These are phyloP conservation scores for Aureobasidium zeae DNA, from an alignment of 2,329 filamentous ascomycete genomes.

Conservation along the genomic window DNA sequence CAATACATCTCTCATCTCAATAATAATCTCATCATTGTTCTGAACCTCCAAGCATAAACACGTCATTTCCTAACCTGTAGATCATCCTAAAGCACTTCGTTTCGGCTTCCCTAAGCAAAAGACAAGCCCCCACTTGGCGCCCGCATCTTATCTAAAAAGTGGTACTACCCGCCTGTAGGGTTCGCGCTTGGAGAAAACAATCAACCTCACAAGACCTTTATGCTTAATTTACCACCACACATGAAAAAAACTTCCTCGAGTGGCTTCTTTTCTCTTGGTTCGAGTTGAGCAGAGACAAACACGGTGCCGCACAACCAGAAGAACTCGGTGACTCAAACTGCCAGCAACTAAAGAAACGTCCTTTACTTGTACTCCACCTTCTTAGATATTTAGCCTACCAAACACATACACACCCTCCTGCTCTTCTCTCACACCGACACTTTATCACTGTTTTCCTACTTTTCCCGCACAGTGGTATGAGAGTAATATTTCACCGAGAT, in stretches of 20 bases:
- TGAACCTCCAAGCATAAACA: slow-evolving; percentile 10
- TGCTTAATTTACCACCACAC: slow-evolving; percentile 16
- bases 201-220: slow-evolving; percentile 3
- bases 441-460: background rate
- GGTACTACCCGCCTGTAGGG: slow-evolving; percentile 13
- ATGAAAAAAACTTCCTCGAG: slow-evolving; percentile 6
- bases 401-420: slow-evolving; percentile 3
- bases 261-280: background rate
- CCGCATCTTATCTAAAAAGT: slow-evolving; percentile 4
- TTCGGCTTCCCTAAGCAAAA: slow-evolving; percentile 5
- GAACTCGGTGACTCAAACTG: slow-evolving; percentile 2
- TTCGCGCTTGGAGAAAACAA: slow-evolving; percentile 1
- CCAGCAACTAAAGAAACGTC: slow-evolving; percentile 6
- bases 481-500: too few relatives aligned
- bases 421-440: slow-evolving; percentile 6
- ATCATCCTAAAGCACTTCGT: slow-evolving; percentile 4
- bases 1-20: background rate
- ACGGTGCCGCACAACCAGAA: background rate
- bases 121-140: slow-evolving; percentile 12
- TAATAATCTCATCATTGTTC: background rate
- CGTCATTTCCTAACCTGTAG: slow-evolving; percentile 14
- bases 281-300: background rate
- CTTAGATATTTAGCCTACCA: slow-evolving; percentile 14
- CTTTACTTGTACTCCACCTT: slow-evolving; percentile 5
- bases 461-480: background rate